These are phyloP conservation scores for Aspergillus costaricaensis DNA, from an alignment of 2,329 filamentous ascomycete genomes.

Conservation along the genomic window DNA sequence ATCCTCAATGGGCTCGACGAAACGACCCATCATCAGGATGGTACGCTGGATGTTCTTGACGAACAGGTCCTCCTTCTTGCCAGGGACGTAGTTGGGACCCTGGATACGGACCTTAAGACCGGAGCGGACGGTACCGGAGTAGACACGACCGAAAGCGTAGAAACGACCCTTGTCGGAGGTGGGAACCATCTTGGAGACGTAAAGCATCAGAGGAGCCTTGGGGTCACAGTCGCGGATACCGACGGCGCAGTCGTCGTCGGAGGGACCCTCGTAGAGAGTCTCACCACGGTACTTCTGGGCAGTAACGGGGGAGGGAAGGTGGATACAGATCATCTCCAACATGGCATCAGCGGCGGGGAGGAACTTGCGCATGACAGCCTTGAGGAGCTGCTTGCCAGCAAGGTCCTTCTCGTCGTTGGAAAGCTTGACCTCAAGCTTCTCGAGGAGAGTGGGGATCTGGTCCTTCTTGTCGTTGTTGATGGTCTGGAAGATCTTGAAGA, in stretches of 20 bases:
- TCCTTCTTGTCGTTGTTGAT: slow-evolving; percentile 99
- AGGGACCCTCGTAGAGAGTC: slow-evolving; percentile 97
- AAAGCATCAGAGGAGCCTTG: slow-evolving; percentile 98
- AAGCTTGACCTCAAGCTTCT: slow-evolving; percentile 97
- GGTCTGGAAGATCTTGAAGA: slow-evolving; percentile 96
- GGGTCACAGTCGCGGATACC: slow-evolving; percentile 98
- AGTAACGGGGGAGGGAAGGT: slow-evolving; percentile 92
- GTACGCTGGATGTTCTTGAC: slow-evolving; percentile 99
- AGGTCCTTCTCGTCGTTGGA: slow-evolving; percentile 81
- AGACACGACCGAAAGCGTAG: slow-evolving; percentile 99
- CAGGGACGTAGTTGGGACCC: slow-evolving; percentile 96
- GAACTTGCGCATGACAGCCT: slow-evolving; percentile 98
- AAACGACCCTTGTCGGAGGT: slow-evolving; percentile 99
- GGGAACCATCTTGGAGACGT: slow-evolving; percentile 99
- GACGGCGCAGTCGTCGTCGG: slow-evolving; percentile 88
- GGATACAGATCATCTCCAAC: slow-evolving; percentile 99
- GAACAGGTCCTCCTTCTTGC: slow-evolving; percentile 98
- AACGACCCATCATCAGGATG: slow-evolving; percentile 99
- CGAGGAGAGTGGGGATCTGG: slow-evolving; percentile 76
- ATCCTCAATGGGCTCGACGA: slow-evolving; percentile 98
- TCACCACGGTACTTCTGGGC: slow-evolving; percentile 98
- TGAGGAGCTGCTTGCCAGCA: slow-evolving; percentile 96
- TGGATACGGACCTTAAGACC: slow-evolving; percentile 99
- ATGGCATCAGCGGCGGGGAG: slow-evolving; percentile 96
- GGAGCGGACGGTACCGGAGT: slow-evolving; percentile 95